Evolutionary conservation across 441 rosid genomes (phyloP).

Genomic region (Biscutella auriculata): DNA sequence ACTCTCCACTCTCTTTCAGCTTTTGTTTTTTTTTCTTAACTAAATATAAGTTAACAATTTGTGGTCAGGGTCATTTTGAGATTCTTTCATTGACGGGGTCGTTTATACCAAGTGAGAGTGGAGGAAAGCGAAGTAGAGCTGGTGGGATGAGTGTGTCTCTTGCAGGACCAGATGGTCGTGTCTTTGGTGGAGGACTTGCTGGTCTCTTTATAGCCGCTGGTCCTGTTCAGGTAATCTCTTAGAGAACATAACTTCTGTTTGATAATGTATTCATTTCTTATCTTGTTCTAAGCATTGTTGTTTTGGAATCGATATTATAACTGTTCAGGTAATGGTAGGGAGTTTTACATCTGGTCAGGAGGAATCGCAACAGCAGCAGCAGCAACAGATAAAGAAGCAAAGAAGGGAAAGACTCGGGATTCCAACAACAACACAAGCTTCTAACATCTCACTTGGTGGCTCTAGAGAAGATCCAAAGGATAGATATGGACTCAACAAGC

Average conservation of each 20-base stretch:
- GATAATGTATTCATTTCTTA: too few species aligned
- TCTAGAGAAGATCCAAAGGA: slow-evolving; percentile 16
- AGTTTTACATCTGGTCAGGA: slow-evolving; percentile 17
- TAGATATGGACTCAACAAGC: slow-evolving; percentile 15
- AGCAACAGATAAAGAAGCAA: slow-evolving; percentile 19
- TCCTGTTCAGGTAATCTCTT: slow-evolving; percentile 69
- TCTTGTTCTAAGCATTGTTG: not conserved
- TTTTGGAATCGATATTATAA: not conserved
- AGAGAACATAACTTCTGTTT: too few species aligned
- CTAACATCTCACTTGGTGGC: slow-evolving; percentile 22
- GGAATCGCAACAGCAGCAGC: slow-evolving; percentile 8
- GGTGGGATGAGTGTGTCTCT: slow-evolving; percentile 95
- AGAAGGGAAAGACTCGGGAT: slow-evolving; percentile 10
- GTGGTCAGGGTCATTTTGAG: slow-evolving; percentile 80
- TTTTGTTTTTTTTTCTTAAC: not conserved
- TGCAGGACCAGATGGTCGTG: slow-evolving; percentile 89
- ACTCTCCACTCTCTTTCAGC: not conserved
- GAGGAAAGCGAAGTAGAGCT: slow-evolving; percentile 70
- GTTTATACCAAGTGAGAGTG: slow-evolving; percentile 57
- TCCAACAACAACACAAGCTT: slow-evolving; percentile 9
- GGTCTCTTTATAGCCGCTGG: slow-evolving; percentile 87
- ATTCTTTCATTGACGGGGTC: slow-evolving; percentile 89
- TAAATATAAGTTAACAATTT: not conserved
- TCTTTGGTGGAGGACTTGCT: slow-evolving; percentile 91
- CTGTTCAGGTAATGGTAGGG: slow-evolving; percentile 21